Evolutionary conservation across 768 basidiomycete species (phyloP).

Genomic region (Termitomyces sp.): DNA sequence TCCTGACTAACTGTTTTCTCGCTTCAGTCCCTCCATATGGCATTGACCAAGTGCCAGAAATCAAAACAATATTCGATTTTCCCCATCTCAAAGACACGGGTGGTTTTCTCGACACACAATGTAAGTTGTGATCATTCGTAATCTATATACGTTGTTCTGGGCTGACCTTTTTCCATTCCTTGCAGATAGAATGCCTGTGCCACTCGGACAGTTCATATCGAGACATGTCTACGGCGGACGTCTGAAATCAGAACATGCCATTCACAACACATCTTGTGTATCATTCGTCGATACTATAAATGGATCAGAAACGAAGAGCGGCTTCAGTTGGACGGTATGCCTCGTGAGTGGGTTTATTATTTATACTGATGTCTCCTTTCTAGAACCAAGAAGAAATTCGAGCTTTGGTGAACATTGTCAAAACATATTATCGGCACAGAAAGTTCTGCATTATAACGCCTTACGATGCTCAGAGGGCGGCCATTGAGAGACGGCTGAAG

Average conservation of each 20-base stretch:
- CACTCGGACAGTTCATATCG: constrained; percentile 45
- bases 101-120: constrained; percentile 43
- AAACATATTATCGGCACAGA: constrained; percentile 27
- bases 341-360: not conserved
- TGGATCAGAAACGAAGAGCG: constrained; percentile 29
- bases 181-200: constrained; percentile 46
- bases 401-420: constrained; percentile 34
- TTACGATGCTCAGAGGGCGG: constrained; percentile 46
- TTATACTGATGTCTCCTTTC: not conserved
- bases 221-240: constrained; percentile 31
- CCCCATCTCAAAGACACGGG: constrained; percentile 25
- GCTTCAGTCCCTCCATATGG: constrained; percentile 47
- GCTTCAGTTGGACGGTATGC: constrained; percentile 40
- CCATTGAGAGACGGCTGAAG: constrained; percentile 31
- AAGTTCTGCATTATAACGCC: constrained; percentile 47
- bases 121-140: constrained; percentile 21
- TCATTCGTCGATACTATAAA: constrained; percentile 37
- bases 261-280: constrained; percentile 28
- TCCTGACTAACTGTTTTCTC: not conserved
- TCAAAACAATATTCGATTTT: constrained; percentile 43
- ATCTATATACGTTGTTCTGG: not conserved
- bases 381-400: constrained; percentile 39
- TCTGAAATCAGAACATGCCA: constrained; percentile 31
- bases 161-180: not conserved
- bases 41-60: constrained; percentile 27